Percentiles rank a stretch among this genome's conserved stretches.
These are phyloP conservation scores for Barbatosphaeria neglecta DNA, from an alignment of 495 filamentous ascomycete genomes.

Conservation along the genomic window DNA sequence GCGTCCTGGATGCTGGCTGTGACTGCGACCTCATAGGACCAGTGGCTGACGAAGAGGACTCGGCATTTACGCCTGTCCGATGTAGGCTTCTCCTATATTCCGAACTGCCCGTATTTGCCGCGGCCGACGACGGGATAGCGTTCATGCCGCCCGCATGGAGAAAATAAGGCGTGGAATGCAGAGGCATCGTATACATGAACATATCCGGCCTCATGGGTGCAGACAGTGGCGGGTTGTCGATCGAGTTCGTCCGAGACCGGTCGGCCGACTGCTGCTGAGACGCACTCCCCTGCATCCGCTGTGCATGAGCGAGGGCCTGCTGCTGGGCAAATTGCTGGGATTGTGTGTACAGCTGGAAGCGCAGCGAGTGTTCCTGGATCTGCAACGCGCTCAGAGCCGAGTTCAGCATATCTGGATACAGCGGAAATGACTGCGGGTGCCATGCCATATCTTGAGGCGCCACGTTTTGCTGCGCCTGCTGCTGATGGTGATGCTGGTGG, in stretches of 20 bases:
- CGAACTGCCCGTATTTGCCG: conserved; percentile 19
- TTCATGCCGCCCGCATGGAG: conserved; percentile 20
- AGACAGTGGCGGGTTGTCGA: conserved; percentile 38
- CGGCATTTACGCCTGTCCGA: conserved; percentile 31
- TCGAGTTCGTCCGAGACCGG: conserved; percentile 41
- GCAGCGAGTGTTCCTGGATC: conserved; percentile 29
- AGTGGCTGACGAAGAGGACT: conserved; percentile 17
- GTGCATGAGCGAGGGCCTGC: conserved; percentile 31
- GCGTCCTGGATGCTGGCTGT: conserved; percentile 39
- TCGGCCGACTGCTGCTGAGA: conserved; percentile 15
- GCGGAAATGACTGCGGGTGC: conserved; percentile 25
- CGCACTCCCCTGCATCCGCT: conserved; percentile 26
- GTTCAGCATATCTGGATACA: conserved; percentile 33
- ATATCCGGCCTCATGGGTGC: conserved; percentile 39
- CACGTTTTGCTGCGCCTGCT: conserved; percentile 15
- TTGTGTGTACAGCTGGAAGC: conserved; percentile 36
- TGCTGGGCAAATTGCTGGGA: conserved; percentile 32
- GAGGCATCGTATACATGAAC: conserved; percentile 18
- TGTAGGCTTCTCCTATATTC: conserved; percentile 42
- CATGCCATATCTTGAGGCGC: conserved; percentile 28
- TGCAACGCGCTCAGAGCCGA: conserved; percentile 23
- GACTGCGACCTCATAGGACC: conserved; percentile 44
- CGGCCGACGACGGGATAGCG: conserved; percentile 37
- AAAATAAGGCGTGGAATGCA: conserved; percentile 14
- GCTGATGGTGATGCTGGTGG: neutral